These are phyloP conservation scores for Melaleuca quinquenervia DNA, from an alignment of 345 rosid genomes.

Conservation along the genomic window DNA sequence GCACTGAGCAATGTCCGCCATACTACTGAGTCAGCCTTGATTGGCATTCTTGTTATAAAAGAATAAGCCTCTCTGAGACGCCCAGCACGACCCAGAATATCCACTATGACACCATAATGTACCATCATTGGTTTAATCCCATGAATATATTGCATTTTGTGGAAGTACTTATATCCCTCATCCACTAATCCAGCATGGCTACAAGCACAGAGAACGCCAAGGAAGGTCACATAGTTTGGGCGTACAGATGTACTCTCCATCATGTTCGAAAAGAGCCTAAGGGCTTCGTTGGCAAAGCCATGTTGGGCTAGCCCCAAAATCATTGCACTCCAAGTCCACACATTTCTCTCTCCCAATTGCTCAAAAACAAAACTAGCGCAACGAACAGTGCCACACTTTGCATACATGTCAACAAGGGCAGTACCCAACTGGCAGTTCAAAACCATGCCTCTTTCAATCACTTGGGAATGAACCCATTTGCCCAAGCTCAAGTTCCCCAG, in stretches of 20 bases:
- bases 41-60: constrained; percentile 40
- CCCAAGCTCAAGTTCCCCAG: constrained; percentile 64
- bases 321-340: constrained; percentile 97
- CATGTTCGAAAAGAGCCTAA: constrained; percentile 43
- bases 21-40: constrained; percentile 43
- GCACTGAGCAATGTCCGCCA: constrained; percentile 76
- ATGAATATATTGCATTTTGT: constrained; percentile 51
- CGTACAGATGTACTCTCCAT: constrained; percentile 20
- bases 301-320: constrained; percentile 75
- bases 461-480: constrained; percentile 52
- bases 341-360: constrained; percentile 44
- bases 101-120: constrained; percentile 79
- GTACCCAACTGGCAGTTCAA: constrained; percentile 62
- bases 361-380: constrained; percentile 43
- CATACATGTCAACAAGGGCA: constrained; percentile 77
- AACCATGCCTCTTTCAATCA: constrained; percentile 40
- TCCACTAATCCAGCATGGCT: constrained; percentile 70
- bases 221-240: constrained; percentile 78
- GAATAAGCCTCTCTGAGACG: constrained; percentile 44
- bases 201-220: constrained; percentile 79
- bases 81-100: constrained; percentile 74
- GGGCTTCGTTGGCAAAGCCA: constrained; percentile 56
- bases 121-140: constrained; percentile 58
- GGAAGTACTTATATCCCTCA: constrained; percentile 52
- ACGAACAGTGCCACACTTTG: constrained; percentile 46